Percentiles rank a stretch among this genome's conserved stretches.
These are phyloP conservation scores for Vitis rotundifolia DNA, from an alignment of 164 flowering plant species.

Conservation along the genomic window DNA sequence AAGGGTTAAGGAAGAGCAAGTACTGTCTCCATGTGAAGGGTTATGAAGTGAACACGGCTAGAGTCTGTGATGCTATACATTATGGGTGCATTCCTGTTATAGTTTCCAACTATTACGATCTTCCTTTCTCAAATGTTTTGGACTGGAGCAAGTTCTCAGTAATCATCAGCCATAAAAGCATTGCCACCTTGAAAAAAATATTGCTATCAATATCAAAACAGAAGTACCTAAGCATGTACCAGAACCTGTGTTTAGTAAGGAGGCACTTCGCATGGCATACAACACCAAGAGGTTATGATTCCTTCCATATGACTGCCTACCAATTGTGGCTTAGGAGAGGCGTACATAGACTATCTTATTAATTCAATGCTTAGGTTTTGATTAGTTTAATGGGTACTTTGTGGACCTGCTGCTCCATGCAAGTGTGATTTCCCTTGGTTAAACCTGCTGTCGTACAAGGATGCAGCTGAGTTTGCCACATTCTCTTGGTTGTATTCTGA, in stretches of 20 bases:
- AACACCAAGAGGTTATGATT: slow-evolving; percentile 43
- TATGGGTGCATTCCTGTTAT: slow-evolving; percentile 64
- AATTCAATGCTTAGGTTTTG: neutral
- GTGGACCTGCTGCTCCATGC: no score
- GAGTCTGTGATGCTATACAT: slow-evolving; percentile 57
- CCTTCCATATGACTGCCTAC: slow-evolving; percentile 56
- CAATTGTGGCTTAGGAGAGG: slow-evolving; percentile 55
- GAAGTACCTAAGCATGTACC: slow-evolving; percentile 35
- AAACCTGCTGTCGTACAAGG: no score
- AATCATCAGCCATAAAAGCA: slow-evolving; percentile 36
- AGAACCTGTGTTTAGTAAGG: slow-evolving; percentile 41
- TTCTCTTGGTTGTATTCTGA: no score
- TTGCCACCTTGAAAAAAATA: slow-evolving; percentile 31
- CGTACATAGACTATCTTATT: slow-evolving; percentile 11
- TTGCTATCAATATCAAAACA: slow-evolving; percentile 31
- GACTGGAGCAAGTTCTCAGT: slow-evolving; percentile 60
- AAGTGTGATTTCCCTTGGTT: no score
- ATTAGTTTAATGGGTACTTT: no score
- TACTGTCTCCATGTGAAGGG: slow-evolving; percentile 65
- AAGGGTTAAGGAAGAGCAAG: slow-evolving; percentile 45
- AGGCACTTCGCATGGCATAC: slow-evolving; percentile 53
- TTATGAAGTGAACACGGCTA: slow-evolving; percentile 63
- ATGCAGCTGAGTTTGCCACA: no score
- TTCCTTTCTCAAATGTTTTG: slow-evolving; percentile 56
- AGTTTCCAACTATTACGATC: slow-evolving; percentile 54